Evolutionary conservation across 2,329 filamentous ascomycete species (phyloP).

Genomic region (Conoideocrella luteorostrata): DNA sequence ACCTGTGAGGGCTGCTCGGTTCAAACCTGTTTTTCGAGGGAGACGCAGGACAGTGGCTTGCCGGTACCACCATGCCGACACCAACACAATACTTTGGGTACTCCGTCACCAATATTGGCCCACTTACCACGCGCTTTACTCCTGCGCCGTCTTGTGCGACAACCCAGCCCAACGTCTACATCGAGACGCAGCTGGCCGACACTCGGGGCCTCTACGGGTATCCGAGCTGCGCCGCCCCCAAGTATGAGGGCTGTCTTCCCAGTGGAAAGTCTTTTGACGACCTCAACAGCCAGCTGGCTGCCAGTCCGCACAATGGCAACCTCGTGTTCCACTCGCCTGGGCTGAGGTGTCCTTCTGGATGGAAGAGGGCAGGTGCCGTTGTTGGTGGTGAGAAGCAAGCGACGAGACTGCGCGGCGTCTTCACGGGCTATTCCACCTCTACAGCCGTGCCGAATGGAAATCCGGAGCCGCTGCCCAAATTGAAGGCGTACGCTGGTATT

Average conservation of each 20-base stretch:
- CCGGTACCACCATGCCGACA: slow-evolving; percentile 18
- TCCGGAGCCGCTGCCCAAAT: not conserved
- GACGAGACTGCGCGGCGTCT: slow-evolving; percentile 8
- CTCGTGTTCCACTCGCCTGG: slow-evolving; percentile 19
- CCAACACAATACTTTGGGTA: slow-evolving; percentile 16
- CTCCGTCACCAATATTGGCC: slow-evolving; percentile 22
- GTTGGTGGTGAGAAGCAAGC: slow-evolving; percentile 6
- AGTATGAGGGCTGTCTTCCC: slow-evolving; percentile 16
- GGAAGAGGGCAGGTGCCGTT: slow-evolving; percentile 18
- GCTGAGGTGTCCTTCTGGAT: slow-evolving; percentile 16
- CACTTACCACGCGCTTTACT: slow-evolving; percentile 23
- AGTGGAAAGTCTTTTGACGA: slow-evolving; percentile 13
- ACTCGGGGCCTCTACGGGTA: slow-evolving; percentile 2
- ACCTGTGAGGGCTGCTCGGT: no score
- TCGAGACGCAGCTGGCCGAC: not conserved
- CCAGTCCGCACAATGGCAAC: slow-evolving; percentile 7
- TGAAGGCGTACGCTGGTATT: not conserved
- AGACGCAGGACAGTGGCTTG: no score
- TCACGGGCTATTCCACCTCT: slow-evolving; percentile 7
- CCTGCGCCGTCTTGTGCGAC: slow-evolving; percentile 18
- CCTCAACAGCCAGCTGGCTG: not conserved
- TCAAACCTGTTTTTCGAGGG: no score
- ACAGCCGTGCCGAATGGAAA: not conserved
- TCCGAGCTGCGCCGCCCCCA: slow-evolving; percentile 7
- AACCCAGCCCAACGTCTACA: slow-evolving; percentile 4